A percentile compares a stretch with the other conserved stretches of the same genome.
Conservation (phyloP, 2,329 filamentous ascomycete genomes). For the Camillea tinctor region DNA sequence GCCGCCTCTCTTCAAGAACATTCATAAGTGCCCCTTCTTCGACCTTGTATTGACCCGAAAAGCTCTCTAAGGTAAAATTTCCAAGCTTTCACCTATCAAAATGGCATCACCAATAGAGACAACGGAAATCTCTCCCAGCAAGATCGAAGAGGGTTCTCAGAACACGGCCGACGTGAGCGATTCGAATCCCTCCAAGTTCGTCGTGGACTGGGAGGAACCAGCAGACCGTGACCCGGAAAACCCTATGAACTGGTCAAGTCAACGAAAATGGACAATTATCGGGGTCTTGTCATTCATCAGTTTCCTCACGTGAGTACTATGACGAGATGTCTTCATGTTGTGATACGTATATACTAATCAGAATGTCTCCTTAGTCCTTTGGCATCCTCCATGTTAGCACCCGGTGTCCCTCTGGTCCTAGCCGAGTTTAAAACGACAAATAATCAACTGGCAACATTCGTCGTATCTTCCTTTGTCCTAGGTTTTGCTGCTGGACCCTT, state of each 20-base stretch:
- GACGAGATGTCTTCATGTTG: not conserved
- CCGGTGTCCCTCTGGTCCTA: slow-evolving; percentile 15
- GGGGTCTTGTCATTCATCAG: slow-evolving; percentile 5
- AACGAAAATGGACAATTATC: slow-evolving; percentile 9
- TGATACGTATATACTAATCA: not conserved
- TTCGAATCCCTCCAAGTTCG: not conserved
- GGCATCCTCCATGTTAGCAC: slow-evolving; percentile 22
- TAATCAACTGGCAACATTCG: slow-evolving; percentile 12
- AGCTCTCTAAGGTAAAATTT: not conserved
- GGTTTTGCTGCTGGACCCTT: slow-evolving; percentile 17
- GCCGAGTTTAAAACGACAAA: slow-evolving; percentile 15
- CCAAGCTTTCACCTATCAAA: not conserved
- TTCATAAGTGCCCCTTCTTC: not conserved
- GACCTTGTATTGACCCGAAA: not conserved
- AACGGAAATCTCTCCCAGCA: not conserved
- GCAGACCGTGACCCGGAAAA: slow-evolving; percentile 5
- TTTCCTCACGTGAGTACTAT: slow-evolving; percentile 3
- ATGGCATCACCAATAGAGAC: not conserved
- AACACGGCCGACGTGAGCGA: not conserved
- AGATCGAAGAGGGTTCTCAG: not conserved
- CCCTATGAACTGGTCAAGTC: slow-evolving; percentile 4
- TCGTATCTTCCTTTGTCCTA: slow-evolving; percentile 18
- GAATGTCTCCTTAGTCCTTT: slow-evolving; percentile 9
- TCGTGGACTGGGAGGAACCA: slow-evolving; percentile 5
- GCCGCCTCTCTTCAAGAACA: not conserved